These are phyloP conservation scores for Tetragonia tetragonoides DNA, from an alignment of 148 eudicot genomes.

Conservation along the genomic window DNA sequence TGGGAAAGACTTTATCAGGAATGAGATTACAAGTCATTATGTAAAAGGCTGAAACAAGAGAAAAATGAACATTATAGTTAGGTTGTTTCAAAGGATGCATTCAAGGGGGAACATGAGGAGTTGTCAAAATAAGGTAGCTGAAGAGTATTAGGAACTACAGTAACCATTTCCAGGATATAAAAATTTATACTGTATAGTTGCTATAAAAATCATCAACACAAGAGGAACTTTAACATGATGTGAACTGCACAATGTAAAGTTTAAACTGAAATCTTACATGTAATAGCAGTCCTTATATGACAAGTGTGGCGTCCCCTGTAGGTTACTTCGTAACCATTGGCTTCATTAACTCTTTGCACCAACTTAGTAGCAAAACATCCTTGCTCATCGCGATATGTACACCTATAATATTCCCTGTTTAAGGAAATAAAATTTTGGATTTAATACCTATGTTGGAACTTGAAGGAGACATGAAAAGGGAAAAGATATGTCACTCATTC, in stretches of 20 bases:
- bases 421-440: not conserved
- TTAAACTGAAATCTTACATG: not conserved
- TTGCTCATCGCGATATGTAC: not conserved
- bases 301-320: constrained; percentile 6
- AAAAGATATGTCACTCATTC: no score
- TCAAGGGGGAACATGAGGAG: not conserved
- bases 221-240: not conserved
- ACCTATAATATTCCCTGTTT: constrained; percentile 9
- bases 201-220: not conserved
- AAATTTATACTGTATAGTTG: not conserved
- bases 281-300: not conserved
- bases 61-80: not conserved
- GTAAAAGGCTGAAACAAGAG: not conserved
- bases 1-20: not conserved
- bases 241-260: not conserved
- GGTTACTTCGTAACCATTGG: not conserved
- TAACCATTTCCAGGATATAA: not conserved
- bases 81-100: not conserved
- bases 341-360: constrained; percentile 10
- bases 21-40: not conserved
- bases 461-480: not conserved
- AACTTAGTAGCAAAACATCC: constrained; percentile 2
- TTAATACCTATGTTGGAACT: not conserved
- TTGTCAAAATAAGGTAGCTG: not conserved
- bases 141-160: not conserved